These are phyloP conservation scores for Trichoderma aggressivum DNA, from an alignment of 2,329 filamentous ascomycete genomes.

Conservation along the genomic window DNA sequence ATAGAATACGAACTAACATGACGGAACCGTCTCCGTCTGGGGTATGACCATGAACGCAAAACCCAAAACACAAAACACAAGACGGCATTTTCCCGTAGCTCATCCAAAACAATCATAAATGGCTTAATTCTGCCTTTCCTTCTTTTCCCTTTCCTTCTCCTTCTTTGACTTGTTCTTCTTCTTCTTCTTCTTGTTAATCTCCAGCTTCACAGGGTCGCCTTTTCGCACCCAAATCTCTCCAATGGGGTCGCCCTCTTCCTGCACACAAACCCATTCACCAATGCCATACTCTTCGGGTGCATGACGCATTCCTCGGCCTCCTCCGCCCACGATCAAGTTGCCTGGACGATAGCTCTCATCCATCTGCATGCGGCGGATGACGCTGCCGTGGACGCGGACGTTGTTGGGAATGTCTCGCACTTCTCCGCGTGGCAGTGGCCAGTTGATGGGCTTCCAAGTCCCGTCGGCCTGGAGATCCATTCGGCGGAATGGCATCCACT, in stretches of 20 bases:
- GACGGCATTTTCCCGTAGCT: constrained; percentile 3
- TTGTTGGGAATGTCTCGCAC: constrained; percentile 70
- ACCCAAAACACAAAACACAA: neutral
- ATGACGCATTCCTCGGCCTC: constrained; percentile 62
- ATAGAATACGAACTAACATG: neutral
- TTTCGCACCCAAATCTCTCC: constrained; percentile 61
- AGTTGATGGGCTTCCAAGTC: constrained; percentile 74
- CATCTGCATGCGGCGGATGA: constrained; percentile 65
- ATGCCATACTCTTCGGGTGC: constrained; percentile 63
- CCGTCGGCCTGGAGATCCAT: constrained; percentile 74
- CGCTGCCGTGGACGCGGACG: constrained; percentile 69
- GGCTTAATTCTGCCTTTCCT: neutral
- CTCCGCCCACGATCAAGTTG: constrained; percentile 76
- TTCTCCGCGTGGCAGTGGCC: constrained; percentile 76
- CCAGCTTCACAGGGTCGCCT: constrained; percentile 10
- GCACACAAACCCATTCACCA: constrained; percentile 67
- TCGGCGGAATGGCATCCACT: constrained; percentile 74
- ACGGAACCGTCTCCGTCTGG: neutral
- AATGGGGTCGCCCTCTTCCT: constrained; percentile 63
- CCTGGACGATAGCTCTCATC: constrained; percentile 68
- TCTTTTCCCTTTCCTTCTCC: neutral
- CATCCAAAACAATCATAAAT: neutral
- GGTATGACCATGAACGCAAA: neutral
- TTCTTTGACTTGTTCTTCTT: constrained; percentile 1
- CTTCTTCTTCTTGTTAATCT: constrained; percentile 9